Conservation (phyloP, 768 basidiomycete species). For the Mycena maculata region DNA sequence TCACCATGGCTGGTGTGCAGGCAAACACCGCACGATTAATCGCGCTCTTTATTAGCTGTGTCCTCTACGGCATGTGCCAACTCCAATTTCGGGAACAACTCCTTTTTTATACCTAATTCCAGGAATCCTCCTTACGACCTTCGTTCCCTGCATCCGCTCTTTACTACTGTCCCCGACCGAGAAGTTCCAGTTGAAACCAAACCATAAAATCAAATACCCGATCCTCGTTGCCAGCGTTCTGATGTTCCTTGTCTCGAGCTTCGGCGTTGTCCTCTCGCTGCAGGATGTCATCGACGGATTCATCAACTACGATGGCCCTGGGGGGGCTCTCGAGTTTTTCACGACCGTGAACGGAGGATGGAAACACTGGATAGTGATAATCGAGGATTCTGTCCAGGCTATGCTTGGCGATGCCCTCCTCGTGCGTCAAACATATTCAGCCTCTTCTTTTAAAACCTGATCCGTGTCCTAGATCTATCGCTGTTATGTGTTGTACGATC, state of each 20-base stretch:
- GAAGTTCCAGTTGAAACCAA: slow-evolving; percentile 14
- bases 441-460: no score
- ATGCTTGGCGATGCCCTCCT: slow-evolving; percentile 20
- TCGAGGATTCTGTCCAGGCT: slow-evolving; percentile 19
- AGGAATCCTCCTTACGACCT: slow-evolving; percentile 25
- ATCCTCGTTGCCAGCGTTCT: slow-evolving; percentile 12
- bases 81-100: background rate
- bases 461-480: slow-evolving; percentile 15
- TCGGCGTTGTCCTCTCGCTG: slow-evolving; percentile 15
- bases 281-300: slow-evolving; percentile 21
- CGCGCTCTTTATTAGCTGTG: slow-evolving; percentile 15
- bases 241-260: slow-evolving; percentile 17
- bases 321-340: slow-evolving; percentile 13
- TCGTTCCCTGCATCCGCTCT: slow-evolving; percentile 18
- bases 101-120: background rate
- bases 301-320: slow-evolving; percentile 15
- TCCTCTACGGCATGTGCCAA: slow-evolving; percentile 11
- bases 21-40: slow-evolving; percentile 19
- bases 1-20: slow-evolving; percentile 14
- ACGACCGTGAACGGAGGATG: background rate
- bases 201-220: slow-evolving; percentile 15
- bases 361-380: slow-evolving; percentile 20
- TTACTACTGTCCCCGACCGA: slow-evolving; percentile 19
- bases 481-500: slow-evolving; percentile 22
- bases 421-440: background rate